Evolutionary conservation across 2,329 filamentous ascomycete species (phyloP), one percentile per base, ranked within the genome.

Genomic region (Monilinia laxa): DNA sequence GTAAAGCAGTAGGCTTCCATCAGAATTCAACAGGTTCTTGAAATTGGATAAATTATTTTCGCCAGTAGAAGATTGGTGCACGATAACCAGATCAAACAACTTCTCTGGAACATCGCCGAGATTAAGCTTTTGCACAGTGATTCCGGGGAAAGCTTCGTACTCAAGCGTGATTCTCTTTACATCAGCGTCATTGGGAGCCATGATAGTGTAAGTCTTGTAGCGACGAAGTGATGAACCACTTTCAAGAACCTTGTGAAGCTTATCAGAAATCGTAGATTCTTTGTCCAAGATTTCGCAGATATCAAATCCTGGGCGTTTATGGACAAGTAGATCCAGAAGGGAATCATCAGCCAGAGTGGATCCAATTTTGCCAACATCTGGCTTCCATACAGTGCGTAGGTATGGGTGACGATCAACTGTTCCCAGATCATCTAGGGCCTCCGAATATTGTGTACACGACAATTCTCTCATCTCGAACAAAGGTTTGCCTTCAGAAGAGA

Each of bases 301-400:
- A 2, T 62, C 23, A 20, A 62, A 28, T 52, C 59, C 25, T 28
- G 59, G 59, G 53, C 51, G 38, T 31, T 62, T 62, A n/a, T 62
- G 59, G 14, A 62, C 59, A 42, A 62, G 25, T 20, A 62, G 4
- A 54, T 62, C 59, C 11, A 62, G 47, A 4, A 62, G 49, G 40
- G 59, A 62, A 31, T 54, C 12, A 42, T 52, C 47, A 38, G 59
- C 25, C n/a, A 62, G 28, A 20, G 42, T 11, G 5, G 47, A 25
- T 12, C 3, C 4, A 3, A 62, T 28, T 31, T 54, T 62, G 4
- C 54, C 59, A 16, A 64, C 10, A 47, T 64, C 62, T 14, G 62
- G 62, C 51, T 64, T 64, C 62, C 62, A 64, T 14, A 57, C n/a
- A 35, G 62, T 58, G 7, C 54, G 40, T 12, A 64, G 52, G 31